phyloP scores from a whole-genome alignment of 2,329 filamentous ascomycete species.

The Trichophyton simii region DNA sequence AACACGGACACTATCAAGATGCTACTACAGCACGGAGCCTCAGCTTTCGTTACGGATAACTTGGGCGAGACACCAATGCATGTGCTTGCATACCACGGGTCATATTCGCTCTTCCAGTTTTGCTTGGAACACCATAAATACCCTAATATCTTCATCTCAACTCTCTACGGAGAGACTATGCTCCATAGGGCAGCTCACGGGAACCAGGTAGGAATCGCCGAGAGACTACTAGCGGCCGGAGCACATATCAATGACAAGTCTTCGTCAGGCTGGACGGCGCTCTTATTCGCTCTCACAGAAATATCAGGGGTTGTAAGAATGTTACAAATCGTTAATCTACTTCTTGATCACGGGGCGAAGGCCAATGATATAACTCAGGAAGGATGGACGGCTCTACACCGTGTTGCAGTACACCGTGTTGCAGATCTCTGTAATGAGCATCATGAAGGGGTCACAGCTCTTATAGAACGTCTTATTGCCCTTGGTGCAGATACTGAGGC shows the following conservation, averaged over 20 bases:
- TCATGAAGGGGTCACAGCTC: neutral
- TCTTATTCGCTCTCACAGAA: neutral
- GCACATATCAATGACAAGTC: neutral
- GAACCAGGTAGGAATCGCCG: neutral
- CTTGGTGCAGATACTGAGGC: neutral
- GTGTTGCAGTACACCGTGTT: too few relatives aligned
- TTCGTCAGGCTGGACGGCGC: neutral
- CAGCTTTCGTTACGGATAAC: neutral
- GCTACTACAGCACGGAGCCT: conserved; percentile 3
- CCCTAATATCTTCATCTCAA: neutral
- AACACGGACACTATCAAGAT: neutral
- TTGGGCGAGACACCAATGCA: conserved; percentile 2
- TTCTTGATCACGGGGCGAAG: neutral
- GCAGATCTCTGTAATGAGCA: neutral
- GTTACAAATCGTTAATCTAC: neutral
- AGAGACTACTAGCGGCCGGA: neutral
- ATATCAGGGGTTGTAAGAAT: neutral
- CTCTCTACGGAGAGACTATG: neutral
- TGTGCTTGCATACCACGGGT: neutral
- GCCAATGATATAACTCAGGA: neutral
- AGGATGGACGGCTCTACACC: neutral
- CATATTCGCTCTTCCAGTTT: neutral
- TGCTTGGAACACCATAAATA: neutral
- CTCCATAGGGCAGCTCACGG: neutral
- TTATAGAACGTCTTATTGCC: neutral